Conservation (phyloP, 179 eudicot genomes). For the Spergularia azorica region DNA sequence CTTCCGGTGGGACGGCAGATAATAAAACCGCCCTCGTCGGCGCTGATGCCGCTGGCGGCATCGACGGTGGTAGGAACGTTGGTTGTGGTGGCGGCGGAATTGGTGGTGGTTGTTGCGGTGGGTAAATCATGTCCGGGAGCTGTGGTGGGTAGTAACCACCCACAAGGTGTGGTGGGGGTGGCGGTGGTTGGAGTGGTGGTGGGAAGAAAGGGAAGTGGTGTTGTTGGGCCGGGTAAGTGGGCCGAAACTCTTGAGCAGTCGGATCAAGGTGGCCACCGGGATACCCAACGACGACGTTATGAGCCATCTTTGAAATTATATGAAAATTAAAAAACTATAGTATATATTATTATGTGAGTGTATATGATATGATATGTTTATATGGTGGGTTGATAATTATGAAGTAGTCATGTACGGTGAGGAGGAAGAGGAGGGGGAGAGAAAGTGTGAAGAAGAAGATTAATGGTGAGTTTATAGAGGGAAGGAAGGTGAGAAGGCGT, state of each 20-base stretch:
- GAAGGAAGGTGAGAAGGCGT: neutral
- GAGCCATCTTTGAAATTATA: no score
- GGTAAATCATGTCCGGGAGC: neutral
- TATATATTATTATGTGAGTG: neutral
- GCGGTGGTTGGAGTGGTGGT: neutral
- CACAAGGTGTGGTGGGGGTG: no score
- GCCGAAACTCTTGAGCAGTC: slow-evolving; percentile 68
- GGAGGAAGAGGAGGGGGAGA: neutral
- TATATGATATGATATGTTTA: neutral
- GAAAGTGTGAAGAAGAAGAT: neutral
- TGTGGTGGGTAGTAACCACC: no score
- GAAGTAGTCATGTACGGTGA: neutral
- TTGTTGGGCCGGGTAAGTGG: slow-evolving; percentile 29
- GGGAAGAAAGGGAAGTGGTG: neutral
- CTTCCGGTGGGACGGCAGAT: slow-evolving; percentile 56
- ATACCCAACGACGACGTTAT: slow-evolving; percentile 32
- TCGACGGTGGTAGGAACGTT: slow-evolving; percentile 25
- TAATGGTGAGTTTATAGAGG: neutral
- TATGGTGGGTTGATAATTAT: no score
- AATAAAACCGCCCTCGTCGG: slow-evolving; percentile 64
- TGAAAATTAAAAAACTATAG: no score
- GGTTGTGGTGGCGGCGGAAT: slow-evolving; percentile 8
- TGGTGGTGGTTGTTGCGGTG: neutral
- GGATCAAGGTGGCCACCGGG: slow-evolving; percentile 55
- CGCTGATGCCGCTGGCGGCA: slow-evolving; percentile 40